Evolutionary conservation across 2,329 filamentous ascomycete species (phyloP), one percentile per base, ranked within the genome.

Genomic region (Apiospora hydei): DNA sequence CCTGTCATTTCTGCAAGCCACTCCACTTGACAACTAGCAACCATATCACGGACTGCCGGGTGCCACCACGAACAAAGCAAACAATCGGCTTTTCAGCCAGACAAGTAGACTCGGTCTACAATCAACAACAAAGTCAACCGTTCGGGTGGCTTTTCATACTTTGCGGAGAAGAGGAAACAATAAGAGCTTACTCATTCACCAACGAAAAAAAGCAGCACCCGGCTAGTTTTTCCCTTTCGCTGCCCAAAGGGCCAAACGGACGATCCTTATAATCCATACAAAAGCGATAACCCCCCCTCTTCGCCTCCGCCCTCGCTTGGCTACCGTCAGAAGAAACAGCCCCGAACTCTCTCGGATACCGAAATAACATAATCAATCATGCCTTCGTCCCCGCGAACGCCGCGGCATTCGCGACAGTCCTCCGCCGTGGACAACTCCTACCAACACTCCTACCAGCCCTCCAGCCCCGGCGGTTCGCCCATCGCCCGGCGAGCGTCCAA

Each of bases 341-440:
- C 21, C 57, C 34, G 34, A 64, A 64, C 46, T 41, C 30, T 49
- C 57, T n/a, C 34, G 21, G 34, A 41, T 70, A 38, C 53, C 16
- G 21, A 41, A 34, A 24, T 41, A 64, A 64, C 57, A 41, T 41
- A 64, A 64, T 64, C 34, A 34, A 72, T 69, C 53, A 88, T 87
- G 84, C 79, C 84, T 69, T 78, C 83, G 70, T 86, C 86, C 71
- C 88, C 89, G 69, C 84, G 84, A 68, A 90, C 89, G 47, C 89
- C 90, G 71, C 84, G 83, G 75, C 89, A 91, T 77, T 91, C 89
- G 74, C 86, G 89, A 75, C 85, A 88, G 70, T 85, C 88, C 64
- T 91, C 90, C 43, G 82, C 83, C 73, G 83, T 88, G 77, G 88
- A 91, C 74, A 68, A 73, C 46, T 75, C 68, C 26, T 67, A 72